These are phyloP conservation scores for Aureobasidium zeae DNA, from an alignment of 2,329 filamentous ascomycete species.

Conservation along the genomic window DNA sequence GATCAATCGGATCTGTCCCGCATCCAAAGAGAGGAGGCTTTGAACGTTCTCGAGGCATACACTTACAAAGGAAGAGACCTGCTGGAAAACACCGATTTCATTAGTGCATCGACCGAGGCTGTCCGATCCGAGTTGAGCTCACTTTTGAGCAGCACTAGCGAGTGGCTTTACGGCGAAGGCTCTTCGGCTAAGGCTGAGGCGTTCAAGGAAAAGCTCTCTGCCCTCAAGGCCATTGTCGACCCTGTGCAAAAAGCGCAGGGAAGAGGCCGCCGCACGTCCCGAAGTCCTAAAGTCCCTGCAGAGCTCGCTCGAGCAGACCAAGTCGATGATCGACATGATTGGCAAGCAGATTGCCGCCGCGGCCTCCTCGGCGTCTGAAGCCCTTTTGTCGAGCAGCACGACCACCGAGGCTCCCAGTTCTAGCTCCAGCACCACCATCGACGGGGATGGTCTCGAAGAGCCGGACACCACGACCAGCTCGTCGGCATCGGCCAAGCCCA, in stretches of 20 bases:
- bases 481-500: slow-evolving; percentile 29
- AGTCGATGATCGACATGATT: slow-evolving; percentile 60
- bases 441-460: slow-evolving; percentile 70
- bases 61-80: slow-evolving; percentile 84
- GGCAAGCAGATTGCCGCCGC: slow-evolving; percentile 61
- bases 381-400: slow-evolving; percentile 30
- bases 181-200: slow-evolving; percentile 64
- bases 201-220: slow-evolving; percentile 66
- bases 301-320: slow-evolving; percentile 61
- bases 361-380: slow-evolving; percentile 35
- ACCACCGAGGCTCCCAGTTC: slow-evolving; percentile 36
- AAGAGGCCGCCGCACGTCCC: slow-evolving; percentile 64
- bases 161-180: slow-evolving; percentile 88
- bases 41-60: slow-evolving; percentile 88
- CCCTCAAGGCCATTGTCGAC: slow-evolving; percentile 65
- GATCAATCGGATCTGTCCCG: slow-evolving; percentile 75
- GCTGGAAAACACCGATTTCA: slow-evolving; percentile 66
- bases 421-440: slow-evolving; percentile 39
- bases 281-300: slow-evolving; percentile 58
- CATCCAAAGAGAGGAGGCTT: slow-evolving; percentile 67
- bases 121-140: slow-evolving; percentile 59
- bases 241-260: slow-evolving; percentile 67
- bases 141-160: slow-evolving; percentile 60
- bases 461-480: slow-evolving; percentile 43
- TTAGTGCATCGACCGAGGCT: slow-evolving; percentile 58